phyloP scores from a whole-genome alignment of 441 rosid species.

The Macaranga tanarius region DNA sequence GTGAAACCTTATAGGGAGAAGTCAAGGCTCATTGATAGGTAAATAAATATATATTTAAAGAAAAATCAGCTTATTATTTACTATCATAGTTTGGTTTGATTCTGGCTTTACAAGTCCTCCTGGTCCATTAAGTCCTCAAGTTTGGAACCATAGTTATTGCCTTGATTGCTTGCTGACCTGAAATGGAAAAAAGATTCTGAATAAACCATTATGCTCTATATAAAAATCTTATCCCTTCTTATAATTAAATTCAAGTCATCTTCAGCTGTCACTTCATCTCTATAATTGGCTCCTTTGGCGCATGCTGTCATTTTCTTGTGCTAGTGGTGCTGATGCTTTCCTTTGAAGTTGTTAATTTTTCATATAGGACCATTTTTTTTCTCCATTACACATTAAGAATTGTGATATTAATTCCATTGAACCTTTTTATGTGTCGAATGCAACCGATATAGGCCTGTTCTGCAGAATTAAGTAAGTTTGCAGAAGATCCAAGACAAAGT shows the following conservation, averaged over 20 bases:
- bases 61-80: background rate
- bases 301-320: background rate
- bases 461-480: background rate
- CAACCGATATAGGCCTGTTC: constrained; percentile 1
- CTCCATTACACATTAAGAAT: background rate
- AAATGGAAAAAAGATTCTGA: constrained; percentile 7
- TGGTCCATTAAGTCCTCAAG: background rate
- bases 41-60: background rate
- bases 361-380: background rate
- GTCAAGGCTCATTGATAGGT: constrained; percentile 68
- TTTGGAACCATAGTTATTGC: background rate
- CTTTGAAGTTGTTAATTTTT: background rate
- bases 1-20: constrained; percentile 95
- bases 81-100: background rate
- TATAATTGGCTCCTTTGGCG: constrained; percentile 6
- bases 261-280: constrained; percentile 14
- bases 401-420: background rate
- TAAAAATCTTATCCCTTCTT: constrained; percentile 13
- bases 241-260: constrained; percentile 2
- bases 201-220: constrained; percentile 5
- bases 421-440: background rate
- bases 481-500: background rate
- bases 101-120: constrained; percentile 1
- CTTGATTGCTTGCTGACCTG: constrained; percentile 1
- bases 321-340: background rate